Base-by-base conservation (phyloP, 169 alveolate species). In the Babesia divergens region DNA sequence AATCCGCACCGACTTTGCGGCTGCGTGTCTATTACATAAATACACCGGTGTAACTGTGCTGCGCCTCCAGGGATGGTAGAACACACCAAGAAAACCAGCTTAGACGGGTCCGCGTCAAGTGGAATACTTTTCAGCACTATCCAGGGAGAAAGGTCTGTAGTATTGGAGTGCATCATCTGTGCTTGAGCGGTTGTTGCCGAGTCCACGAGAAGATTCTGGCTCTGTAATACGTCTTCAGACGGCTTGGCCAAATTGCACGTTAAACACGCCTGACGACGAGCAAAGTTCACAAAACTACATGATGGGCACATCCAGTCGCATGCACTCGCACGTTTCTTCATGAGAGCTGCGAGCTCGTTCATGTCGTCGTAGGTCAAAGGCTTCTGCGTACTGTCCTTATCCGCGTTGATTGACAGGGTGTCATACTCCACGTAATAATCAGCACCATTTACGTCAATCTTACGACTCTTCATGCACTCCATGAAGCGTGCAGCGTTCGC, bases 251-350 rank as follows among this genome's bases (percentile, higher is more conserved):
- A n/a, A 2, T 75, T 72, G 42, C 88, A 80, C 20, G 62, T 55
- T 26, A 80, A 24, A 42, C 88, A 80, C 32, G 38, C 69, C 0
- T 55, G 1, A 32, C 93, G 40, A 50, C 84, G 42, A 6, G 93
- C 80, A 28, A 84, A 88, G 44, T 88, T 88, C n/a, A 88, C 42
- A 47, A 84, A 88, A 31, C 84, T 76, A 74, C 93, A 88, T 31
- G 66, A 47, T 2, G 93, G 85, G 59, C 93, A 88, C 28, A 56
- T 69, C 93, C 93, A 88, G 50, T 88, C 93, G 51, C 62, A 35
- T 16, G 60, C n/a, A 60, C 49, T 37, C 31, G 53, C 62, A 37
- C 53, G n/a, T 47, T 50, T 22, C 18, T 71, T 74, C 26, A 72
- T 26, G 37, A 67, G 22, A 3, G 55, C 47, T 26, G 62, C 67